Evolutionary conservation across 2,329 filamentous ascomycete species (phyloP).

Genomic region (Drechmeria coniospora): DNA sequence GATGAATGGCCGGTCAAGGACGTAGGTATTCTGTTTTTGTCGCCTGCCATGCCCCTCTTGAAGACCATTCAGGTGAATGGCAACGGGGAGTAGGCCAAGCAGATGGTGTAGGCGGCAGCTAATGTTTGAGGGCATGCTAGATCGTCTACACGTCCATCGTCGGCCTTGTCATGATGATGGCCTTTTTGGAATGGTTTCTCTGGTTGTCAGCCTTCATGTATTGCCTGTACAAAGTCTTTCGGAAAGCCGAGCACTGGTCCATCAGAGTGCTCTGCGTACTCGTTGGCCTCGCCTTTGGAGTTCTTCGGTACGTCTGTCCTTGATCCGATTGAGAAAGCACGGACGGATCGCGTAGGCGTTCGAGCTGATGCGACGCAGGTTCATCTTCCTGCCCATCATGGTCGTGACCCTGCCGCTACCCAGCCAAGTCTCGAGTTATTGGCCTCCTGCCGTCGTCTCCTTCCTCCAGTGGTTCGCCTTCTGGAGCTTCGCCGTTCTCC

Average conservation of each 20-base stretch:
- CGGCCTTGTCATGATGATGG: slow-evolving; percentile 66
- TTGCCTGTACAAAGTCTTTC: slow-evolving; percentile 74
- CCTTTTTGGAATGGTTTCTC: slow-evolving; percentile 82
- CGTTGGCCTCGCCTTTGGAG: slow-evolving; percentile 58
- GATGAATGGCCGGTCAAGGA: slow-evolving; percentile 35
- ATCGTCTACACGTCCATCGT: slow-evolving; percentile 75
- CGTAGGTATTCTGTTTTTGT: slow-evolving; percentile 12
- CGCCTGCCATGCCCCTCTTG: background rate
- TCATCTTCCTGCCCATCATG: slow-evolving; percentile 86
- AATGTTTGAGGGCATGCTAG: slow-evolving; percentile 28
- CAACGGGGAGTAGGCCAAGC: too few species aligned
- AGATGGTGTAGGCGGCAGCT: too few species aligned
- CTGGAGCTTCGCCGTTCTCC: slow-evolving; percentile 73
- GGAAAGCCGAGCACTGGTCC: slow-evolving; percentile 80
- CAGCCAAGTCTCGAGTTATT: slow-evolving; percentile 51
- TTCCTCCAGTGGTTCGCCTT: slow-evolving; percentile 91
- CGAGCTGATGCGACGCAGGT: slow-evolving; percentile 38
- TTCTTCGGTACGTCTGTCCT: slow-evolving; percentile 46
- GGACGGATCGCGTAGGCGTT: background rate
- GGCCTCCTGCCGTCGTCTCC: slow-evolving; percentile 51
- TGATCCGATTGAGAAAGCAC: too few species aligned
- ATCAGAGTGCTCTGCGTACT: slow-evolving; percentile 63
- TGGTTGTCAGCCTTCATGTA: slow-evolving; percentile 92
- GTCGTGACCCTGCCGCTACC: slow-evolving; percentile 81
- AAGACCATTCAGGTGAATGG: too few species aligned